phyloP scores from a whole-genome alignment of 2,329 filamentous ascomycete genomes.

The Colletotrichum melonis region DNA sequence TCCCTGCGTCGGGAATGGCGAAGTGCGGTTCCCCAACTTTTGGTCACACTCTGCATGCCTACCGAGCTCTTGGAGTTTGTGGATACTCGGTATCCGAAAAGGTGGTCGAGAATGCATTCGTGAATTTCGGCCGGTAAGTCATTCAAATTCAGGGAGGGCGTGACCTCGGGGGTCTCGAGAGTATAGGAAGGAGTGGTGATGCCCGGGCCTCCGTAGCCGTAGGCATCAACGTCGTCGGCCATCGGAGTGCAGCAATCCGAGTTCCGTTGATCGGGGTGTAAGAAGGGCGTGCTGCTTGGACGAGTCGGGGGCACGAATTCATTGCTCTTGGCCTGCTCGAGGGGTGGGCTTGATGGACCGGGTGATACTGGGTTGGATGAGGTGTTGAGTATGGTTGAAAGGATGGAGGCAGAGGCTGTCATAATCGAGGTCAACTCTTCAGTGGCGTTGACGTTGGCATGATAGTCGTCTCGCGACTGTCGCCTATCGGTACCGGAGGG shows the following conservation, averaged over 20 bases:
- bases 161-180: slow-evolving; percentile 32
- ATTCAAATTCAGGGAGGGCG: slow-evolving; percentile 48
- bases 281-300: slow-evolving; percentile 71
- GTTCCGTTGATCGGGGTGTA: slow-evolving; percentile 62
- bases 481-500: slow-evolving; percentile 30
- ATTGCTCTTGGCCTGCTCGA: slow-evolving; percentile 57
- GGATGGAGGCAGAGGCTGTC: slow-evolving; percentile 50
- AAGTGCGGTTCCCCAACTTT: slow-evolving; percentile 73
- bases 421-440: slow-evolving; percentile 50
- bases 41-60: slow-evolving; percentile 63
- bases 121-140: slow-evolving; percentile 77
- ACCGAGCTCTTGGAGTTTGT: slow-evolving; percentile 67
- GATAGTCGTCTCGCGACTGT: slow-evolving; percentile 36
- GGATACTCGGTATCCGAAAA: slow-evolving; percentile 76
- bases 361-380: slow-evolving; percentile 67
- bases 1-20: slow-evolving; percentile 76
- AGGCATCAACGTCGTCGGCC: slow-evolving; percentile 42
- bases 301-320: slow-evolving; percentile 63
- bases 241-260: slow-evolving; percentile 51
- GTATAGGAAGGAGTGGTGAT: slow-evolving; percentile 39
- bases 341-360: slow-evolving; percentile 63
- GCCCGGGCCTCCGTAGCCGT: slow-evolving; percentile 41
- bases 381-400: slow-evolving; percentile 50
- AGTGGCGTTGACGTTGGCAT: slow-evolving; percentile 33
- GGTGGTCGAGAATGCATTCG: slow-evolving; percentile 76